These are phyloP conservation scores for Eustoma russellianum DNA, from an alignment of 257 asterid species.

Conservation along the genomic window DNA sequence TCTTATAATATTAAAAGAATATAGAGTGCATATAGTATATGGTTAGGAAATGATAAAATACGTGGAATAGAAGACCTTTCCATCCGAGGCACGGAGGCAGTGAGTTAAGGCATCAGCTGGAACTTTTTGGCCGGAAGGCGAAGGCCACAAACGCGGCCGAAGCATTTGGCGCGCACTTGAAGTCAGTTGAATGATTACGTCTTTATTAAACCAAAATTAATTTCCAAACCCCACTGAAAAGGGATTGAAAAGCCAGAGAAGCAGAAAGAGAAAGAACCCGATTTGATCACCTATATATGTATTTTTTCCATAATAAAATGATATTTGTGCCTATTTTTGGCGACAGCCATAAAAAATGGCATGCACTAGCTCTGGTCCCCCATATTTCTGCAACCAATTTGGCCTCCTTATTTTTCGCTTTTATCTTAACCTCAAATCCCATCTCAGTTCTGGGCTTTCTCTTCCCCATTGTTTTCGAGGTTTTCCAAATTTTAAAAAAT, in stretches of 20 bases:
- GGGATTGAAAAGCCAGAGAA: background rate
- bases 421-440: conserved; percentile 11
- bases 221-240: background rate
- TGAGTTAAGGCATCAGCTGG: too few species aligned
- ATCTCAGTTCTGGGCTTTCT: conserved; percentile 11
- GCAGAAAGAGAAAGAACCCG: background rate
- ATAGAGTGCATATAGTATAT: too few species aligned
- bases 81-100: too few species aligned
- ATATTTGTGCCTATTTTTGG: background rate
- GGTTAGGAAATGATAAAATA: too few species aligned
- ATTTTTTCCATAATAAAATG: background rate
- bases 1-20: too few species aligned
- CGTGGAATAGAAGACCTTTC: too few species aligned
- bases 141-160: background rate
- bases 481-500: background rate
- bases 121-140: too few species aligned
- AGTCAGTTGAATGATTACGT: conserved; percentile 11
- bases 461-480: background rate
- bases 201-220: background rate
- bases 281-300: background rate
- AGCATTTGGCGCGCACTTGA: conserved; percentile 20
- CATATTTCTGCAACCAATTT: conserved; percentile 17
- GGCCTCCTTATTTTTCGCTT: conserved; percentile 52
- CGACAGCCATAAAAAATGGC: conserved; percentile 48
- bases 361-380: conserved; percentile 35